Conservation (phyloP, 306 rosid genomes). For the Gillenia trifoliata region DNA sequence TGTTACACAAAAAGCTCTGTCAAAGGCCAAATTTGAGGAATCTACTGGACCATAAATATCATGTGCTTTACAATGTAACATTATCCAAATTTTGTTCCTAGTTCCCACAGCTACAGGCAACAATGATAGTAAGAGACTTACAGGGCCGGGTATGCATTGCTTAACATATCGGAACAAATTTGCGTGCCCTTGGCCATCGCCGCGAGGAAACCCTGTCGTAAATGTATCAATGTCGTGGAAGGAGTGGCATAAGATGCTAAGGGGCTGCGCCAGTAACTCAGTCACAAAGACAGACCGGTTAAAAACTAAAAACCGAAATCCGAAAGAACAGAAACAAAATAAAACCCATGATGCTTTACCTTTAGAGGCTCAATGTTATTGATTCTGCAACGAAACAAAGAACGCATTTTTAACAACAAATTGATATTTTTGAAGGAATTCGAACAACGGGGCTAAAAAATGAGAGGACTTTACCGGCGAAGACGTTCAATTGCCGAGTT, state of each 20-base stretch:
- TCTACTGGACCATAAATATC: neutral
- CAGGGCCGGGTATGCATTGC: constrained; percentile 94
- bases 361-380: constrained; percentile 72
- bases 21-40: constrained; percentile 18
- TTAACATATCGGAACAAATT: constrained; percentile 74
- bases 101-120: neutral
- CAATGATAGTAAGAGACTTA: constrained; percentile 36
- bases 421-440: neutral
- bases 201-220: constrained; percentile 83
- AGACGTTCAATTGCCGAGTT: constrained; percentile 83
- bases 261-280: constrained; percentile 55
- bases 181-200: constrained; percentile 86
- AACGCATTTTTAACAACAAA: neutral
- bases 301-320: constrained; percentile 1
- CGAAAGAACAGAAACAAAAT: constrained; percentile 1
- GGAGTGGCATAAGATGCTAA: constrained; percentile 89
- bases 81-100: neutral
- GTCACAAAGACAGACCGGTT: neutral
- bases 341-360: constrained; percentile 43
- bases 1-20: constrained; percentile 38
- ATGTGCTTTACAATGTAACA: neutral
- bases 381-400: constrained; percentile 59
- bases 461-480: constrained; percentile 49
- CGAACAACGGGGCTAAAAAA: neutral
- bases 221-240: constrained; percentile 81